phyloP scores from a whole-genome alignment of 2,329 filamentous ascomycete genomes.

The Alternaria hordeiaustralica region DNA sequence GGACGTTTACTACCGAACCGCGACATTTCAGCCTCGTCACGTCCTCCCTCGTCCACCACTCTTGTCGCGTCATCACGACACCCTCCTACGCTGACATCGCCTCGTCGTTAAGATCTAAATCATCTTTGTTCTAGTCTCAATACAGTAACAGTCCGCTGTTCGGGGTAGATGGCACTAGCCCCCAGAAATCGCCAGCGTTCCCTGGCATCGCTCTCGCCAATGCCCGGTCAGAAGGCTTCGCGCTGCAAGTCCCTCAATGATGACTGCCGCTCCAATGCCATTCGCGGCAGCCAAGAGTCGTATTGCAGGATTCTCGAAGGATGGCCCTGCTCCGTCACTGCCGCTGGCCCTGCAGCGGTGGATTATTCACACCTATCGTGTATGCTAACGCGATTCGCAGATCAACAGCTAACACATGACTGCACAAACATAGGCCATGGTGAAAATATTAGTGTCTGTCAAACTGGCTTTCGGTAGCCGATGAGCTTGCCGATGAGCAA shows the following conservation, averaged over 20 bases:
- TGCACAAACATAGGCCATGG: conserved; percentile 22
- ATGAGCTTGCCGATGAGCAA: conserved; percentile 30
- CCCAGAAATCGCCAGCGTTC: conserved; percentile 6
- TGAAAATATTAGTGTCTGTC: conserved; percentile 22
- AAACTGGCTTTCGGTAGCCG: conserved; percentile 21
- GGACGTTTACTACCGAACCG: conserved; percentile 16
- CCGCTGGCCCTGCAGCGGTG: conserved; percentile 15
- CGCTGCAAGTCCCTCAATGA: conserved; percentile 15
- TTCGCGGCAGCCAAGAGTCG: conserved; percentile 29
- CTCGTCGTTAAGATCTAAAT: conserved; percentile 22
- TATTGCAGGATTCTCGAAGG: conserved; percentile 35
- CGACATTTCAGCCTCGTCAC: conserved; percentile 34
- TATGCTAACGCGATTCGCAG: conserved; percentile 32
- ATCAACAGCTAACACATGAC: conserved; percentile 35
- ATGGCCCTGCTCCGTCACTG: conserved; percentile 24
- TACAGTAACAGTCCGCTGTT: conserved; percentile 25
- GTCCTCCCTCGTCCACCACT: conserved; percentile 27
- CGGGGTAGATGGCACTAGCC: conserved; percentile 34
- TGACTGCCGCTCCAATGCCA: conserved; percentile 27
- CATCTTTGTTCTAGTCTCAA: conserved; percentile 13
- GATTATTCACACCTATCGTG: conserved; percentile 15
- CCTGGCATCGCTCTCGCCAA: conserved; percentile 19
- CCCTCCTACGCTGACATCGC: conserved; percentile 12
- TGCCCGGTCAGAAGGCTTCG: conserved; percentile 40
- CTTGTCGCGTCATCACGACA: conserved; percentile 20